phyloP scores from a whole-genome alignment of 257 asterid species.

The Nicotiana undulata region DNA sequence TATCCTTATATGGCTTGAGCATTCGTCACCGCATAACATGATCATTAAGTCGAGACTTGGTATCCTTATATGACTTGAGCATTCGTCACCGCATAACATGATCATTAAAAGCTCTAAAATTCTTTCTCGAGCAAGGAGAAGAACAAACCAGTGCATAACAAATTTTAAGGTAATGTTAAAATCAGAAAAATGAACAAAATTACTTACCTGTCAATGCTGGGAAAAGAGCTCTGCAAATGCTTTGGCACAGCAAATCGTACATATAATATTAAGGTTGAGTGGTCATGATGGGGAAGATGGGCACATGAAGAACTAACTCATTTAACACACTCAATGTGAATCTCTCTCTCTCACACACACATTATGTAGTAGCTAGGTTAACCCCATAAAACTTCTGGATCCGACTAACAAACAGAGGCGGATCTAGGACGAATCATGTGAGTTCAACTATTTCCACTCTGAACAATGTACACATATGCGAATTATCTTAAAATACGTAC shows the following conservation, averaged over 20 bases:
- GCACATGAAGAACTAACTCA: constrained; percentile 43
- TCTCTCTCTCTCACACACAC: no score
- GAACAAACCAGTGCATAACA: background rate
- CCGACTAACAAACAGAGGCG: background rate
- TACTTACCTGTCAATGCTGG: background rate
- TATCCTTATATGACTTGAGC: no score
- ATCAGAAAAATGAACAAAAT: background rate
- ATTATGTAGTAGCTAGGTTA: background rate
- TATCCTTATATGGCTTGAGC: no score
- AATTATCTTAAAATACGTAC: background rate
- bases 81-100: no score
- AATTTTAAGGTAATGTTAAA: background rate
- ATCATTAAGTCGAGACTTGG: no score
- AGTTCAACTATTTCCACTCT: no score
- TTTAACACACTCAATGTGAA: background rate
- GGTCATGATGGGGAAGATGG: constrained; percentile 43
- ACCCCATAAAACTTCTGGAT: background rate
- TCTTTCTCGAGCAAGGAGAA: background rate
- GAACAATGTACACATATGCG: no score
- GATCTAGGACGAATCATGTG: background rate
- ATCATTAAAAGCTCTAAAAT: background rate
- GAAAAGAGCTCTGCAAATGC: background rate
- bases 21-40: no score
- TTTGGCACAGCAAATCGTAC: background rate
- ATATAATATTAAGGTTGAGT: constrained; percentile 10